Percentiles rank a stretch among this genome's conserved stretches.
These are phyloP conservation scores for Dictyostelium discoideum DNA, from an alignment of 78 protist species.

Conservation along the genomic window DNA sequence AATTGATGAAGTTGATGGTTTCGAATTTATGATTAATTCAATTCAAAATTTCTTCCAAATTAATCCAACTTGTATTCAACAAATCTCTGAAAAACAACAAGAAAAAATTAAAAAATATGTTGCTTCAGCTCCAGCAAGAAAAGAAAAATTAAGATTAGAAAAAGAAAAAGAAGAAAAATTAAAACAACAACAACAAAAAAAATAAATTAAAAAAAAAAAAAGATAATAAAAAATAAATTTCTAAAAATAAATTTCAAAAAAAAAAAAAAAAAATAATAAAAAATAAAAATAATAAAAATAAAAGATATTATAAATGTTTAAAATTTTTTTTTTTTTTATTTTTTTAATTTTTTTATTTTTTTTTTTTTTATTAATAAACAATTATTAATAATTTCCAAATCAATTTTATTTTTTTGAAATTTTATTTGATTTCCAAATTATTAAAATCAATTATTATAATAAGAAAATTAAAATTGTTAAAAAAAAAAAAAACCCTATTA, in stretches of 20 bases:
- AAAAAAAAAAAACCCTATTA: no score
- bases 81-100: background rate
- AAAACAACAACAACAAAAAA: conserved; percentile 10
- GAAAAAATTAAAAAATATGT: conserved; percentile 33
- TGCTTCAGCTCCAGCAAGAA: conserved; percentile 10
- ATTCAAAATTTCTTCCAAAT: background rate
- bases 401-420: no score
- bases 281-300: no score
- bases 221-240: background rate
- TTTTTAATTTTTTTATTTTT: no score
- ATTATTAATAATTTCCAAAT: no score
- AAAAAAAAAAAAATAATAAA: background rate
- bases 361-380: no score
- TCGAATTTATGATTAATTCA: conserved; percentile 19
- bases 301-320: no score
- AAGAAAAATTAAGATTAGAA: conserved; percentile 19
- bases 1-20: conserved; percentile 68
- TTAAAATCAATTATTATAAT: no score
- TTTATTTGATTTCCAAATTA: no score
- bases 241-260: background rate
- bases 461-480: no score
- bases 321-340: no score
- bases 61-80: conserved; percentile 20
- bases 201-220: background rate
- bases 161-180: conserved; percentile 24